Base-by-base conservation (phyloP, 192 early-diverging fungal species). In the Polychytrium aggregatum region DNA sequence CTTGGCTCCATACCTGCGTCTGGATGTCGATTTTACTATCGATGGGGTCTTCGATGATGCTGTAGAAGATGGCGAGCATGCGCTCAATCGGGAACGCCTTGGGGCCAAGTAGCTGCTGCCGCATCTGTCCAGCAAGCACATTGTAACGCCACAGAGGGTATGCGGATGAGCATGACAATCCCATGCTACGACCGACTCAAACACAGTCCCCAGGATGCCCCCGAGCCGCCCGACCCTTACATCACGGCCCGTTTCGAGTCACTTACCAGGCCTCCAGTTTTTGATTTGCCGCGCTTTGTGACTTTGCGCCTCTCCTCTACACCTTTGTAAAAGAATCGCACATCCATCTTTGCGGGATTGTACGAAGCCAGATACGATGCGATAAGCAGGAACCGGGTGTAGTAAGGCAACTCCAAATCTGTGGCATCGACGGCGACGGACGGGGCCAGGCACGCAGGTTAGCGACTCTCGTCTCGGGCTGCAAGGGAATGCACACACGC, bases 21-120 rank as follows among this genome's bases (percentile, higher is more conserved):
- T 84, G 76, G 16, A 89, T 76, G 56, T 89, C 87, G 4, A 92
- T 73, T 3, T 70, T 78, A 42, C 78, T 74, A 17, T 90, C 86
- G 4, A 86, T 79, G 2, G 77, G 80, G 38, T 70, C 59, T 13
- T 64, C 51, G 21, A 64, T 28, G 37, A 70, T 71, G 54, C 59
- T 86, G 60, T 94, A 90, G 63, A 97, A 97, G 39, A 98, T 96
- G 36, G 95, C 95, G 55, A 93, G 59, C 87, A 98, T 84, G 21
- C 95, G 78, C 53, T 98, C 92, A n/a, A 98, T 68, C 0, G 85
- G 85, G 70, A 98, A 98, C 5, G 82, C 55, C 55, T 86, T 91
- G 1, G 95, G 92, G 0, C 95, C 95, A 9, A 90, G 58, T 1
- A 95, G 68, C 51, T 94, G 91, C 57, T 87, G 91, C 14, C 90